A percentile compares a stretch with the other conserved stretches of the same genome.
Conservation (phyloP, 495 filamentous ascomycete genomes). For the Chaetomidium leptoderma region DNA sequence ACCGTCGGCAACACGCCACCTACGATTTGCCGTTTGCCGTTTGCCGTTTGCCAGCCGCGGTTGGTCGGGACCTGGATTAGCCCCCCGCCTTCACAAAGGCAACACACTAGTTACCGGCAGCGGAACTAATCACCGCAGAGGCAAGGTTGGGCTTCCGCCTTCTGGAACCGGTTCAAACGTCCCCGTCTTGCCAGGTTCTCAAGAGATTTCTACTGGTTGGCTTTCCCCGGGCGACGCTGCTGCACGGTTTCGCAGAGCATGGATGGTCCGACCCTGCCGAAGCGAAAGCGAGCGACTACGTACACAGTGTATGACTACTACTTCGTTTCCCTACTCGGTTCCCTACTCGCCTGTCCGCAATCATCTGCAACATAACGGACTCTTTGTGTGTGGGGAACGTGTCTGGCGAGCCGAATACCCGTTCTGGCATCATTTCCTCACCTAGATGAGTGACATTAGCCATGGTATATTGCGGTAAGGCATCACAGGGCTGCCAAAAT, state of each 20-base stretch:
- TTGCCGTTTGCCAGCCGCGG: too few species aligned
- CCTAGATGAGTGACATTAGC: slow-evolving; percentile 7
- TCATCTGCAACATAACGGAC: slow-evolving; percentile 8
- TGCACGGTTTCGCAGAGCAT: slow-evolving; percentile 3
- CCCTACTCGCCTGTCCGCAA: slow-evolving; percentile 18
- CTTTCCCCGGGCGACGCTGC: background rate
- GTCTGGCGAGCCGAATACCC: slow-evolving; percentile 22
- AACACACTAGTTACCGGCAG: background rate
- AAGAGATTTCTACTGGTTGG: background rate
- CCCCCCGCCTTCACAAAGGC: background rate
- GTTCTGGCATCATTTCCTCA: background rate
- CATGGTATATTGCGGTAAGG: slow-evolving; percentile 70
- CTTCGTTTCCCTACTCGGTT: slow-evolving; percentile 32
- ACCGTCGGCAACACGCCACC: too few species aligned
- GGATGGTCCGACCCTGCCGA: slow-evolving; percentile 1
- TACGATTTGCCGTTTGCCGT: too few species aligned
- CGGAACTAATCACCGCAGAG: background rate
- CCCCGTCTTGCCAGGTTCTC: background rate
- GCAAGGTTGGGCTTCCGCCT: background rate
- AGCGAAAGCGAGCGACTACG: slow-evolving; percentile 14
- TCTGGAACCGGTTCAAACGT: background rate
- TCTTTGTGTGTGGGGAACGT: slow-evolving; percentile 11
- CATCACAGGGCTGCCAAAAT: slow-evolving; percentile 61
- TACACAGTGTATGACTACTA: too few species aligned
- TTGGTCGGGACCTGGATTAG: too few species aligned